Conservation (phyloP, 495 filamentous ascomycete genomes). For the Aspergillus bridgeri region DNA sequence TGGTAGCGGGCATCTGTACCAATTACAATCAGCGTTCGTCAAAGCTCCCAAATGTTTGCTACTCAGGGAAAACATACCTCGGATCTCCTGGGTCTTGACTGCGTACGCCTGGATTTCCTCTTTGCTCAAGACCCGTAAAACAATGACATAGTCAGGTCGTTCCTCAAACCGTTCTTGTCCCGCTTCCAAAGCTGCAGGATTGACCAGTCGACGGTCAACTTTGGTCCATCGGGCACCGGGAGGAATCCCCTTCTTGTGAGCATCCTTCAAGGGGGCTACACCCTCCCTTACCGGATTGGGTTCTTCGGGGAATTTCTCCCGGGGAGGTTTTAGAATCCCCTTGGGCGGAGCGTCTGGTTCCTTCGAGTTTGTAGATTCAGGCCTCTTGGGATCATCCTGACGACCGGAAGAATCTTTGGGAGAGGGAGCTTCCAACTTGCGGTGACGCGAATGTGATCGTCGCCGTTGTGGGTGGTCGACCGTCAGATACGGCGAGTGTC, state of each 20-base stretch:
- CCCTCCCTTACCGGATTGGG: conserved; percentile 75
- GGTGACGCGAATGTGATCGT: conserved; percentile 27
- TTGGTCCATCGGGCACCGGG: conserved; percentile 84
- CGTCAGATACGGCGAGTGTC: conserved; percentile 9
- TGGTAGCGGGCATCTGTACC: conserved; percentile 34
- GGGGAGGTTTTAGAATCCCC: conserved; percentile 69
- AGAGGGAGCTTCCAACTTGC: conserved; percentile 14
- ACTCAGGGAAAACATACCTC: conserved; percentile 51
- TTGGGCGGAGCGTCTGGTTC: conserved; percentile 51
- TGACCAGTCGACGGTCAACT: conserved; percentile 78
- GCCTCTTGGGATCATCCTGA: conserved; percentile 26
- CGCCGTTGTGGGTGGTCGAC: conserved; percentile 13
- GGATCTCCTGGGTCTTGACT: conserved; percentile 66
- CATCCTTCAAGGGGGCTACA: conserved; percentile 83
- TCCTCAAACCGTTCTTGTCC: conserved; percentile 81
- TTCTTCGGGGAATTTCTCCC: conserved; percentile 75
- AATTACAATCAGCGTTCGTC: conserved; percentile 12
- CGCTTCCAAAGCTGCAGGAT: conserved; percentile 71
- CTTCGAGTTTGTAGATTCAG: conserved; percentile 27
- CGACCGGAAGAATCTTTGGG: background rate
- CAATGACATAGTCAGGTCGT: conserved; percentile 79
- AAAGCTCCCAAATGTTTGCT: background rate
- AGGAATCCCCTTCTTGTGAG: conserved; percentile 69
- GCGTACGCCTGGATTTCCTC: conserved; percentile 82
- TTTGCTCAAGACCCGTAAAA: conserved; percentile 71